Evolutionary conservation across 805 yeast species (phyloP).

Genomic region (Pichia nakasei): DNA sequence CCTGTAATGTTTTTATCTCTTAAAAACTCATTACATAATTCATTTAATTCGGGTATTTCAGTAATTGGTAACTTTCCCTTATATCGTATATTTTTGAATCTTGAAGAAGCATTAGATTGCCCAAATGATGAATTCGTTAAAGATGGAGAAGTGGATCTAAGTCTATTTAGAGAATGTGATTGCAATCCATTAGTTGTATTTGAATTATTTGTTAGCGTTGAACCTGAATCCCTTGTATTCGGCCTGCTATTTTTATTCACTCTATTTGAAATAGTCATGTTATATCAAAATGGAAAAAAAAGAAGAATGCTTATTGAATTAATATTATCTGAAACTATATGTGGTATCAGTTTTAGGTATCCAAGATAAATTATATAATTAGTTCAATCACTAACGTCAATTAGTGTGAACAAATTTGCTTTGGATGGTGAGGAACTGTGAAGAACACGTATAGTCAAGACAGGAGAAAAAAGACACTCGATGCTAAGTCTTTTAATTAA

Average conservation of each 20-base stretch:
- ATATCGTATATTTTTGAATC: constrained; percentile 18
- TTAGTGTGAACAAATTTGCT: too few relatives aligned
- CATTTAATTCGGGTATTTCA: constrained; percentile 41
- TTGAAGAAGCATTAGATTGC: constrained; percentile 10
- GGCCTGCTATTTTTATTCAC: not conserved
- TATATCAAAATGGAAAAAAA: too few relatives aligned
- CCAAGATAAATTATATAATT: too few relatives aligned
- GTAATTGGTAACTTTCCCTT: constrained; percentile 35
- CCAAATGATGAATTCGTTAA: constrained; percentile 4
- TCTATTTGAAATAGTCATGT: not conserved
- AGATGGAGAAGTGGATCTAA: constrained; percentile 3
- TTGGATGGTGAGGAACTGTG: too few relatives aligned
- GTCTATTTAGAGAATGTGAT: not conserved
- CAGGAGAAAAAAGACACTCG: too few relatives aligned
- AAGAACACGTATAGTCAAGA: too few relatives aligned
- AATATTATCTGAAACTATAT: too few relatives aligned
- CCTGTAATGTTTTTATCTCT: constrained; percentile 59
- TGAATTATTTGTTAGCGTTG: not conserved
- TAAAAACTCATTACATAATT: constrained; percentile 48
- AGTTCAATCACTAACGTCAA: too few relatives aligned
- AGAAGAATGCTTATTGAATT: too few relatives aligned
- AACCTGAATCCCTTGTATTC: not conserved
- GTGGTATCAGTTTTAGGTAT: too few relatives aligned
- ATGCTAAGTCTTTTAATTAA: too few relatives aligned
- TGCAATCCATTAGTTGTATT: not conserved